A percentile compares a stretch with the other conserved stretches of the same genome.
phyloP scores from a whole-genome alignment of 441 rosid species.

The Omphalea diandra region DNA sequence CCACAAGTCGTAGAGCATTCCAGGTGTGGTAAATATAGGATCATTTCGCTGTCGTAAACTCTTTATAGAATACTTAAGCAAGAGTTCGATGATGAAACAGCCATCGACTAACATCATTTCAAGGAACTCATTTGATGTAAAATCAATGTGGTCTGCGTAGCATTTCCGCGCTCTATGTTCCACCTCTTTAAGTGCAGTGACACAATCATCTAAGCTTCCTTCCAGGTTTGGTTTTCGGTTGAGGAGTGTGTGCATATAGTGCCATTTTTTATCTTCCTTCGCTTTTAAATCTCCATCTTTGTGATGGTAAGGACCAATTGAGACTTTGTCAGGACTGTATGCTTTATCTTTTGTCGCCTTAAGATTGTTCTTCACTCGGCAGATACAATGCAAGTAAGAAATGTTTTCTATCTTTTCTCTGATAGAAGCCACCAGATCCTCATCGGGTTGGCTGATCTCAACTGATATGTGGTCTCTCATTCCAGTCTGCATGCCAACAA shows the following conservation, averaged over 20 bases:
- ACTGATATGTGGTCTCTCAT: constrained; percentile 32
- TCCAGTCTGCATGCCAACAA: background rate
- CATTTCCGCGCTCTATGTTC: constrained; percentile 42
- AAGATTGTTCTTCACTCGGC: constrained; percentile 28
- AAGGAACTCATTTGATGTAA: constrained; percentile 30
- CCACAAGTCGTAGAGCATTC: constrained; percentile 43
- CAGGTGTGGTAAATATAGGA: constrained; percentile 39
- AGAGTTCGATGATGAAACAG: constrained; percentile 52
- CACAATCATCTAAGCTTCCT: constrained; percentile 36
- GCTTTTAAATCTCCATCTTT: background rate
- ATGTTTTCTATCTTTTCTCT: constrained; percentile 37
- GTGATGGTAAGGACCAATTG: constrained; percentile 52
- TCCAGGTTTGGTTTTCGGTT: constrained; percentile 39
- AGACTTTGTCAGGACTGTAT: constrained; percentile 36
- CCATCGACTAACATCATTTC: constrained; percentile 52
- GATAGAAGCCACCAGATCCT: constrained; percentile 34
- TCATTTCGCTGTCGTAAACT: constrained; percentile 44
- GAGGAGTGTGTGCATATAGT: constrained; percentile 45
- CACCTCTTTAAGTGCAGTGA: constrained; percentile 36
- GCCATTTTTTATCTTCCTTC: constrained; percentile 50
- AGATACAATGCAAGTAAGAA: constrained; percentile 34
- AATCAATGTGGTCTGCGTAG: constrained; percentile 24
- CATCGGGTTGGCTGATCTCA: constrained; percentile 25
- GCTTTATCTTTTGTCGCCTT: background rate
- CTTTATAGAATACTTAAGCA: constrained; percentile 35